phyloP scores from a whole-genome alignment of 139 green algal species.

The Chlorella sp. region DNA sequence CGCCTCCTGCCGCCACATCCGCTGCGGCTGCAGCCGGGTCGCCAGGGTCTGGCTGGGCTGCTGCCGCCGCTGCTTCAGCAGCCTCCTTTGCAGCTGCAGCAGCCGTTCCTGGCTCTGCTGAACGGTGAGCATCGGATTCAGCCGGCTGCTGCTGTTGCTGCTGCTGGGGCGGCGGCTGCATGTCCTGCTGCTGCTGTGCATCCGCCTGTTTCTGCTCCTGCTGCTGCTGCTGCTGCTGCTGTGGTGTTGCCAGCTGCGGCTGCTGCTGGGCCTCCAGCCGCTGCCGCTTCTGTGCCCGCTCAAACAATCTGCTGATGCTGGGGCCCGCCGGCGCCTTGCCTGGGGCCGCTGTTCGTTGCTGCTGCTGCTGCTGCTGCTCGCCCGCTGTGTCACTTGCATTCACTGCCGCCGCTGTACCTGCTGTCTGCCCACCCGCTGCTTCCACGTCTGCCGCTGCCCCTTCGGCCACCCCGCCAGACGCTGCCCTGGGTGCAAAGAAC shows the following conservation, averaged over 20 bases:
- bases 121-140: not conserved
- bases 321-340: not conserved
- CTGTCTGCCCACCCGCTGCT: not conserved
- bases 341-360: not conserved
- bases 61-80: not conserved
- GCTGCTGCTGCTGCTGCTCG: not conserved
- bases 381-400: not conserved
- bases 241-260: not conserved
- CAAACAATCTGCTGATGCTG: constrained; percentile 16
- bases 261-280: not conserved
- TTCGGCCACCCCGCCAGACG: not conserved
- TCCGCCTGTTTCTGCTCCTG: not conserved
- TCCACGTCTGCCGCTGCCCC: not conserved
- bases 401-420: not conserved
- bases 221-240: not conserved
- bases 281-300: constrained; percentile 23
- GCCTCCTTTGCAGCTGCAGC: too few species aligned
- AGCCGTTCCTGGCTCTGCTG: not conserved
- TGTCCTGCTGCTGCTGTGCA: not conserved
- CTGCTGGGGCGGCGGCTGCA: not conserved
- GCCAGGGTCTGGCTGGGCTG: not conserved
- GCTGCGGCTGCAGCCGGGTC: not conserved
- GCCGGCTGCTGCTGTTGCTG: not conserved
- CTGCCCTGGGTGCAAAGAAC: constrained; percentile 43
- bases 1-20: too few species aligned